phyloP scores from a whole-genome alignment of 441 rosid genomes.

The Rhodomyrtus psidioides region DNA sequence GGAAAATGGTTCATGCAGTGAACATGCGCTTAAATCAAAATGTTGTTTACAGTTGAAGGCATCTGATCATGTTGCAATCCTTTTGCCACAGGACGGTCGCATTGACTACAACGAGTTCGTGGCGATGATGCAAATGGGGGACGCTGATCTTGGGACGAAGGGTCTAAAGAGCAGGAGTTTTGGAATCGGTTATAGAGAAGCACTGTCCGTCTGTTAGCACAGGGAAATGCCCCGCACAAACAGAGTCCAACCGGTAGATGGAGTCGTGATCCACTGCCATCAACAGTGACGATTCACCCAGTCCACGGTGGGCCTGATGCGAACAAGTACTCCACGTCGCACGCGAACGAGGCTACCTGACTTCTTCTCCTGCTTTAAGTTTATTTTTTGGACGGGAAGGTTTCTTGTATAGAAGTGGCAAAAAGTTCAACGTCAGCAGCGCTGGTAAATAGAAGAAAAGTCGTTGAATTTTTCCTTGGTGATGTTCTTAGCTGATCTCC shows the following conservation, averaged over 20 bases:
- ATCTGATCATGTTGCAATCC: background rate
- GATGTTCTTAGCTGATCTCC: background rate
- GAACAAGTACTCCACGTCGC: background rate
- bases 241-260: background rate
- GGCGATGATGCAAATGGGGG: constrained; percentile 43
- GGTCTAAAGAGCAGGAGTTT: constrained; percentile 14
- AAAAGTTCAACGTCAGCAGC: background rate
- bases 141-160: constrained; percentile 23
- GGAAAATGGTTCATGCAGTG: background rate
- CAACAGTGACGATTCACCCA: background rate
- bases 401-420: background rate
- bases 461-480: background rate
- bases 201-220: constrained; percentile 28
- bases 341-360: background rate
- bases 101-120: constrained; percentile 40
- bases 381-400: background rate
- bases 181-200: constrained; percentile 30
- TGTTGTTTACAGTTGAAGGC: background rate
- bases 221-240: background rate
- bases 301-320: background rate
- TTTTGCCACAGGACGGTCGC: constrained; percentile 27
- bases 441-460: background rate
- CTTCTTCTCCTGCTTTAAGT: background rate
- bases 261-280: background rate
- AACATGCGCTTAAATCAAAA: background rate